Base-by-base conservation (phyloP, 495 filamentous ascomycete genomes). In the Aspergillus asperescens region DNA sequence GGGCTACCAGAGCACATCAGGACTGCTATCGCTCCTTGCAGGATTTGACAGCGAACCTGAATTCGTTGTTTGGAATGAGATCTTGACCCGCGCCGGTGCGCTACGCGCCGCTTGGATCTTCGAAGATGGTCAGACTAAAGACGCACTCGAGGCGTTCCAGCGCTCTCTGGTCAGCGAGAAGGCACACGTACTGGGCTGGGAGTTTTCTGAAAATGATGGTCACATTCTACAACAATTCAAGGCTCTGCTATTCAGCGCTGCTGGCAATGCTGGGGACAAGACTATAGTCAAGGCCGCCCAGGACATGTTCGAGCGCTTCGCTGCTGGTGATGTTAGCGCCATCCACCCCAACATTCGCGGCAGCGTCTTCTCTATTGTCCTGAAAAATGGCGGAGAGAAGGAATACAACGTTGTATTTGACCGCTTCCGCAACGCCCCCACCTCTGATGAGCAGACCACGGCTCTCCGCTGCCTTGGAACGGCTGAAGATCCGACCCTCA, bases 51-150 rank as follows among this genome's bases (percentile, higher is more conserved):
- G 74, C 37, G 93, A 98, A 72, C 72, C 81, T 7, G 88, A 93
- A 58, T 97, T 90, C 57, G 85, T 96, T 24, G 93, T 97, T 18
- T 97, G 93, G 93, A 87, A 86, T 57, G 89, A 96, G 73, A 86
- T 97, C 48, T 77, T 89, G 29, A 76, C 83, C 12, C 82, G 89
- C 29, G 80, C 96, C 55, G 79, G 80, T 2, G 75, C 81, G 16
- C 78, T 96, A 28, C 87, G 90, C 53, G 76, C 76, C 24, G 86
- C 92, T 19, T 97, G 90, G 90, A 69, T 91, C 23, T 98, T 96
- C 60, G 90, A 96, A 69, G 83, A 90, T 57, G 59, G 81, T 52
- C 72, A 82, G 46, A 80, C 84, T 22, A 81, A 78, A 44, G 82
- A 88, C 53, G 88, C 86, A 6, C 77, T 98, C 18, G 86, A 88